Evolutionary conservation across 2,329 filamentous ascomycete species (phyloP).

Genomic region (Botrytis squamosa): DNA sequence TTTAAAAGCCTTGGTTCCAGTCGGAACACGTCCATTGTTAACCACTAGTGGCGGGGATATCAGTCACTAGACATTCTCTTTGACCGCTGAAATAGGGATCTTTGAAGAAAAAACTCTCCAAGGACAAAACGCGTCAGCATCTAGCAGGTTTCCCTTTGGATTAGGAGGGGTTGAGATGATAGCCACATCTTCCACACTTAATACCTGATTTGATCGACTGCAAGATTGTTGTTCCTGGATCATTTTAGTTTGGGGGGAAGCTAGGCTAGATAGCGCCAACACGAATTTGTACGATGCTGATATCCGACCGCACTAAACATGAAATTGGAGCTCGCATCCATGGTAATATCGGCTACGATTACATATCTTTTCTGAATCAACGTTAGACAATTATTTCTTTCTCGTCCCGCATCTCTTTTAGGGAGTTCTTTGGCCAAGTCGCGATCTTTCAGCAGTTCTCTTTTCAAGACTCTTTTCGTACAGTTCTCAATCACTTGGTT

Average conservation of each 20-base stretch:
- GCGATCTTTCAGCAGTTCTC: not conserved
- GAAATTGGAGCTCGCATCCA: slow-evolving; percentile 7
- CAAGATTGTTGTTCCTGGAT: slow-evolving; percentile 2
- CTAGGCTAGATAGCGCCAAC: not conserved
- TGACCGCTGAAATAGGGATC: slow-evolving; percentile 2
- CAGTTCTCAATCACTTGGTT: not conserved
- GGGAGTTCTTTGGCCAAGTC: slow-evolving; percentile 12
- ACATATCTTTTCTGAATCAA: slow-evolving; percentile 1
- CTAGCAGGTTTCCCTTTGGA: not conserved
- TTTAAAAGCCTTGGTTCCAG: not conserved
- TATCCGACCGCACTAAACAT: not conserved
- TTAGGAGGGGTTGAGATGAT: not conserved
- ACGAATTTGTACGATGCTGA: not conserved
- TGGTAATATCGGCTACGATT: not conserved
- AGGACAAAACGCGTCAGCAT: slow-evolving; percentile 5
- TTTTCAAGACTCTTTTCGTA: not conserved
- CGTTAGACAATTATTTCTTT: not conserved
- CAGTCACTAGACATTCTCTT: not conserved
- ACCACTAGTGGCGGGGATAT: slow-evolving; percentile 7
- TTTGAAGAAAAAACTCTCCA: not conserved
- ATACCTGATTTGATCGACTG: slow-evolving; percentile 2
- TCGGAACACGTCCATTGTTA: not conserved
- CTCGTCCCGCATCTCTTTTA: not conserved
- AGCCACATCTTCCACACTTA: not conserved
- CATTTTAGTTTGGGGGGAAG: slow-evolving; percentile 6